Base-by-base conservation (phyloP, 805 yeast genomes). In the Candida argentea region DNA sequence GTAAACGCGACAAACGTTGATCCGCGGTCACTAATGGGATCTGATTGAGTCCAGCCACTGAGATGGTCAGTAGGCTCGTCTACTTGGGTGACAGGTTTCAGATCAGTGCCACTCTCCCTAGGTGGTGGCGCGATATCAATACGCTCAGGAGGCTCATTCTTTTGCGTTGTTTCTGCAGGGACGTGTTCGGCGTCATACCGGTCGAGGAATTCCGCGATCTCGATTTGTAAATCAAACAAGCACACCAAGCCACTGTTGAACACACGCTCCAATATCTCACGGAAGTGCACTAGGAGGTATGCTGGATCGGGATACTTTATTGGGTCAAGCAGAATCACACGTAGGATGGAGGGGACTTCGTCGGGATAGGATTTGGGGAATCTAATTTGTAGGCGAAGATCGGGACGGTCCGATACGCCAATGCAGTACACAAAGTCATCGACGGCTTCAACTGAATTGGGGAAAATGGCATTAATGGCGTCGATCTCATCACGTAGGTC, bases 401-500 rank as follows among this genome's bases (percentile, higher is more conserved):
- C 65, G 28, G 71, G 74, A 41, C 78, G 79, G 29, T 74, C 72
- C 0, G 94, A 85, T 1, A 73, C 52, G 15, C 55, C 54, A 9
- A 79, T 58, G 25, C 67, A 67, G 33, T 62, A 61, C 3, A 67
- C 46, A 11, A 53, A 54, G 0, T 61, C 55, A 0, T 54, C 63
- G 5, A 65, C 29, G 15, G 40, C 42, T 3, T 54, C 51, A 20
- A 74, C 48, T 22, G 73, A 62, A 10, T 66, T 81, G 1, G 94
- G 95, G 45, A 73, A 89, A 8, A 91, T 89, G 3, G 95, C 91
- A 31, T 83, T 80, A 7, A 89, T 74, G 8, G 95, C 89, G 22
- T 70, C 75, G 12, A 84, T 52, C 45, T 89, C 98, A 30, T 84
- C 91, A 13, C 46, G 46, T 5, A 80, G 54, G 19, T 76, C 80